A percentile compares a stretch with the other conserved stretches of the same genome.
phyloP scores from a whole-genome alignment of 2,329 filamentous ascomycete species.

The Fusarium sp. region DNA sequence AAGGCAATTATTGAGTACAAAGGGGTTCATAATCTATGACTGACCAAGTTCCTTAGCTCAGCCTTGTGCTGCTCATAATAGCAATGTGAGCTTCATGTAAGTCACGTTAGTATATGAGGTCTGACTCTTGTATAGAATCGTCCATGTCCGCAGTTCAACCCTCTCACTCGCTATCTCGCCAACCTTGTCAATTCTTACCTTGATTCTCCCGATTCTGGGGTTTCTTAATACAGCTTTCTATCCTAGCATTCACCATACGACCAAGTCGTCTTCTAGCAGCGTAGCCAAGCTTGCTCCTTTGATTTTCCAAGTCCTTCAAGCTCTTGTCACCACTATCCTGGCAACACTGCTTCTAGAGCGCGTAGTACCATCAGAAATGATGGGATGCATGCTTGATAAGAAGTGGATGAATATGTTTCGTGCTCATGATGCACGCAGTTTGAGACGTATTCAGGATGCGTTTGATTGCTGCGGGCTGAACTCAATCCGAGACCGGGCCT shows the following conservation, averaged over 20 bases:
- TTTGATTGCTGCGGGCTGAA: constrained; percentile 73
- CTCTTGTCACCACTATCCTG: constrained; percentile 52
- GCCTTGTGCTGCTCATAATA: constrained; percentile 42
- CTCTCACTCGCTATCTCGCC: constrained; percentile 53
- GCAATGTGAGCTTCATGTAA: constrained; percentile 40
- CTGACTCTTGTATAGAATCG: constrained; percentile 43
- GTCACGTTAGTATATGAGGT: not conserved
- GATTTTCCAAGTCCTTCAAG: constrained; percentile 53
- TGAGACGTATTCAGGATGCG: constrained; percentile 70
- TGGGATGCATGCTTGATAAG: constrained; percentile 63
- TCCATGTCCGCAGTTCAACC: constrained; percentile 49
- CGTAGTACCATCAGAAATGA: constrained; percentile 43
- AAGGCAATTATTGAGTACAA: not conserved
- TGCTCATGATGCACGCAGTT: constrained; percentile 56
- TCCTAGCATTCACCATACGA: constrained; percentile 43
- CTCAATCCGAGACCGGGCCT: constrained; percentile 65
- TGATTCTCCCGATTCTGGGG: constrained; percentile 52
- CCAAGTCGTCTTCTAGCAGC: constrained; percentile 30
- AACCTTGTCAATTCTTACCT: constrained; percentile 47
- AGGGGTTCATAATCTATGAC: not conserved
- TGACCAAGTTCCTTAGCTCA: constrained; percentile 32
- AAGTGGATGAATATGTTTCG: constrained; percentile 64
- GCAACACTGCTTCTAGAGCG: constrained; percentile 53
- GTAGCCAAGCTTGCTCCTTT: constrained; percentile 42
- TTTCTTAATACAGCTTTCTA: constrained; percentile 49